A percentile compares a stretch with the other conserved stretches of the same genome.
phyloP scores from a whole-genome alignment of 2,329 filamentous ascomycete species.

The Aspergillus persii region DNA sequence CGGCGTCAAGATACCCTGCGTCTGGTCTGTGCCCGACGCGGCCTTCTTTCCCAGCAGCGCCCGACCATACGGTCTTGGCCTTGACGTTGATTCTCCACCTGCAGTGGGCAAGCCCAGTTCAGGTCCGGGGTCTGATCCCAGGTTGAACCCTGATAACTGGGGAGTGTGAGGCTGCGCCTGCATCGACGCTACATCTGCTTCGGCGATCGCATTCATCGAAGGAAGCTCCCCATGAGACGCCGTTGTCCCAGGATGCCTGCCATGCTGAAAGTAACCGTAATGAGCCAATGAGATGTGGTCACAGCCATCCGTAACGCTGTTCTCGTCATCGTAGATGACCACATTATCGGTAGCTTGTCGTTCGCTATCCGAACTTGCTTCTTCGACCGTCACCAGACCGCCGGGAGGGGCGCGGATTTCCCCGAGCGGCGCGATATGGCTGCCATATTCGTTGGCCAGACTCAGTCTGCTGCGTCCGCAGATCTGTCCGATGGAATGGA shows the following conservation, averaged over 20 bases:
- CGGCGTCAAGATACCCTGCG: constrained; percentile 31
- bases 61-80: constrained; percentile 26
- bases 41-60: constrained; percentile 28
- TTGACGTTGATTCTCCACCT: constrained; percentile 29
- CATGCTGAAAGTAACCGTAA: constrained; percentile 38
- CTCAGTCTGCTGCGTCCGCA: constrained; percentile 61
- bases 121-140: not conserved
- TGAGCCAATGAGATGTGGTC: constrained; percentile 35
- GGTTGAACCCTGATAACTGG: constrained; percentile 7
- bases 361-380: constrained; percentile 41
- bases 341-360: constrained; percentile 35
- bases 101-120: constrained; percentile 10
- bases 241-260: constrained; percentile 21
- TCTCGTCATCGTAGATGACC: constrained; percentile 39
- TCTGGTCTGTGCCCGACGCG: constrained; percentile 8
- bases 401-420: constrained; percentile 49
- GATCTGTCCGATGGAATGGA: constrained; percentile 63
- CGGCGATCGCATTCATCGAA: constrained; percentile 13
- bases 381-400: constrained; percentile 43
- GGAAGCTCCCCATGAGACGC: constrained; percentile 18
- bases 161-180: constrained; percentile 16
- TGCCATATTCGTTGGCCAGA: constrained; percentile 61
- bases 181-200: constrained; percentile 16
- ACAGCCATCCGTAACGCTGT: constrained; percentile 36
- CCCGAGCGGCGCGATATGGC: constrained; percentile 60